Evolutionary conservation across 2,329 filamentous ascomycete species (phyloP), one percentile per base, ranked within the genome.

Genomic region (Colletotrichum liriopes): DNA sequence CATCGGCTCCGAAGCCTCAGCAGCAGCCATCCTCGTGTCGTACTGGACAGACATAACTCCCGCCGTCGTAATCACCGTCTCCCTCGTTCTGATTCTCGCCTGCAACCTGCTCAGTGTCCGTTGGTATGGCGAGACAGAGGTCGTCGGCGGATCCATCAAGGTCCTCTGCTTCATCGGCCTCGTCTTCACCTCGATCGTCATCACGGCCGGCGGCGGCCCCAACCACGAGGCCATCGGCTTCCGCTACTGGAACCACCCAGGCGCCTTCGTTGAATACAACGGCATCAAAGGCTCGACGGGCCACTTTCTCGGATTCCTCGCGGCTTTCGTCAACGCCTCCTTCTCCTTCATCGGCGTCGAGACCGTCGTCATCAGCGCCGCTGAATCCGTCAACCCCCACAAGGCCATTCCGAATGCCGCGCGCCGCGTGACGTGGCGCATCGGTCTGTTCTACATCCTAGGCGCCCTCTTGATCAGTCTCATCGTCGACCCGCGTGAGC

Each of bases 261-360:
- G 79, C 92, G 18, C 82, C 86, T 73, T 59, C 9, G 83, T 79
- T 2, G 26, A 91, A 91, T 11, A 87, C 43, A 78, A 86, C 69
- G 84, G 83, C 61, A 85, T 86, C 79, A 84, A 83, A 69, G 84
- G 84, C 3, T 84, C 88, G 66, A 83, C 83, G 56, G 82, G 83
- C 51, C 87, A 87, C 32, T 87, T 90, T 77, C 89, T 89, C 75
- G 82, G 83, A 18, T 87, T 90, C n/a, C 86, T 90, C 75, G 72
- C 88, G 86, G 18, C 85, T 72, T 90, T 90, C 77, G 86, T 88
- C 37, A 90, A 90, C 76, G 85, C 83, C 0, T 73, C 73, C 39
- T 74, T 74, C 66, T 73, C 70, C 37, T 74, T 74, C 52, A 74
- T 74, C 43, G 73, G 71, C 47, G 63, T 82, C 0, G 84, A 86